Percentiles rank a stretch among this genome's conserved stretches.
Conservation (phyloP, 345 rosid species). For the Passiflora organensis region DNA sequence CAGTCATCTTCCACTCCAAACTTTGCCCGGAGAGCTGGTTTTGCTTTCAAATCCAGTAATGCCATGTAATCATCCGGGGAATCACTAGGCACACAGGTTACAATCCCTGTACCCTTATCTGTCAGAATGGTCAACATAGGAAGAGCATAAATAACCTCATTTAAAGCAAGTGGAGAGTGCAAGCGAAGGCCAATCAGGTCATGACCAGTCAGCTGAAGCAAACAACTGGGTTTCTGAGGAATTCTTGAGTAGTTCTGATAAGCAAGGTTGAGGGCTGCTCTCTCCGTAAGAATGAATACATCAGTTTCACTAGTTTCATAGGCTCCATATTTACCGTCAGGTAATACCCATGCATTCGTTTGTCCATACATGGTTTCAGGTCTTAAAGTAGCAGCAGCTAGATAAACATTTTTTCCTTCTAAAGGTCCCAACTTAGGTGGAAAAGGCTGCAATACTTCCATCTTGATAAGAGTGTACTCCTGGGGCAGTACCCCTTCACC, state of each 20-base stretch:
- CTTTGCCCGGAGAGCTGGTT: constrained; percentile 72
- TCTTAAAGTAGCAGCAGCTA: constrained; percentile 89
- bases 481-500: constrained; percentile 99
- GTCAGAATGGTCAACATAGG: constrained; percentile 91
- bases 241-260: constrained; percentile 70
- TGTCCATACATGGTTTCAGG: constrained; percentile 98
- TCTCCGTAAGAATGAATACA: constrained; percentile 61
- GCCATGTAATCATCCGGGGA: constrained; percentile 95
- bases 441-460: constrained; percentile 74
- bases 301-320: constrained; percentile 77
- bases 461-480: constrained; percentile 81
- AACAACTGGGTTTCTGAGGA: constrained; percentile 69
- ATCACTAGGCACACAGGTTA: constrained; percentile 96
- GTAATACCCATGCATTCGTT: constrained; percentile 94
- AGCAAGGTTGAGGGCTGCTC: constrained; percentile 87
- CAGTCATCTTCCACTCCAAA: constrained; percentile 81
- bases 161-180: constrained; percentile 65
- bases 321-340: constrained; percentile 93
- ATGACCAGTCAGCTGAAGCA: constrained; percentile 68
- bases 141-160: constrained; percentile 73
- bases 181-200: constrained; percentile 79
- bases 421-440: constrained; percentile 56
- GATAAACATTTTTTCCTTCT: constrained; percentile 67
- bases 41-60: constrained; percentile 65
- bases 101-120: constrained; percentile 94